phyloP scores from a whole-genome alignment of 2,329 filamentous ascomycete genomes.

The Apiospora marii region DNA sequence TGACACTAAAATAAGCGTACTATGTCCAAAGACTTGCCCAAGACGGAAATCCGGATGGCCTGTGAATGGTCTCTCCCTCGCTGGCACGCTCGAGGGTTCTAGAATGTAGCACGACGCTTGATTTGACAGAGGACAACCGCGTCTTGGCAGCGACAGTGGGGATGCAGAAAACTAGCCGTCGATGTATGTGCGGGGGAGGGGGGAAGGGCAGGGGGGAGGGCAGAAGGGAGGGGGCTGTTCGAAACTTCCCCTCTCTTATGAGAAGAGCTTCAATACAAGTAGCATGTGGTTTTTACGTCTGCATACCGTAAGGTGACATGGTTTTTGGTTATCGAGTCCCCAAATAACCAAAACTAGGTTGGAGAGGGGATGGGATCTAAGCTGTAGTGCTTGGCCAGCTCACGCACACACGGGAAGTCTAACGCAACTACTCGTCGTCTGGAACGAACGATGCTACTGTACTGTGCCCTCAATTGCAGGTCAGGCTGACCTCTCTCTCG shows the following conservation, averaged over 20 bases:
- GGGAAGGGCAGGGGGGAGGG: background rate
- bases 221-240: background rate
- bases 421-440: constrained; percentile 5
- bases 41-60: constrained; percentile 13
- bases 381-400: constrained; percentile 11
- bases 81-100: background rate
- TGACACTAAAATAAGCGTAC: constrained; percentile 3
- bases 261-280: constrained; percentile 14
- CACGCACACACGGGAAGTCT: constrained; percentile 14
- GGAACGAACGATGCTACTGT: background rate
- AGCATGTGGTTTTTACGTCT: constrained; percentile 20
- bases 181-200: background rate
- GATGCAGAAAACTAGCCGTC: background rate
- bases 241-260: constrained; percentile 10
- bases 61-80: constrained; percentile 15
- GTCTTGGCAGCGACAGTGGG: constrained; percentile 11
- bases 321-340: background rate
- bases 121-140: background rate
- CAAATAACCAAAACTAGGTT: constrained; percentile 10
- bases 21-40: constrained; percentile 4
- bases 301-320: constrained; percentile 8
- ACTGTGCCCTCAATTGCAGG: background rate
- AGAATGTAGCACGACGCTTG: constrained; percentile 11
- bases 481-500: background rate
- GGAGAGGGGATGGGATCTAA: background rate